Evolutionary conservation across 2,329 filamentous ascomycete species (phyloP), one percentile per base, ranked within the genome.

Genomic region (Fusarium sp.): DNA sequence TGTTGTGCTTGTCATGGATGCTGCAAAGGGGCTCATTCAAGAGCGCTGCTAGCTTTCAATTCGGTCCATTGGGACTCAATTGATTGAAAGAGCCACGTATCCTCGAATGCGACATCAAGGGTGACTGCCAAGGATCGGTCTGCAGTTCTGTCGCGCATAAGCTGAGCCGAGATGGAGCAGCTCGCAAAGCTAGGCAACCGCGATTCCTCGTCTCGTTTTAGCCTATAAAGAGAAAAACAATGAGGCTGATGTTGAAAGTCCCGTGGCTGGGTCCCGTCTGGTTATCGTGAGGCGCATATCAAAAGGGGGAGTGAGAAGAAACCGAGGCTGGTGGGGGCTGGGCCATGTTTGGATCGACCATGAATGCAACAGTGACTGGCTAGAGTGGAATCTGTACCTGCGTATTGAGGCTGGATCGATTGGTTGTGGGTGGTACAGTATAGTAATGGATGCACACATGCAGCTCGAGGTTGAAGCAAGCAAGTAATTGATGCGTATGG

Each of bases 21-120:
- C 10, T 49, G 24, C 66, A 67, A 33, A 44, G 51, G 44, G 61
- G 60, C 33, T 66, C 29, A 62, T 29, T 64, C 24, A 27, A 66
- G 57, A 62, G 57, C 46, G 33, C 38, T 53, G 22, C 40, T 61
- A 73, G 66, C 70, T 71, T 73, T 55, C 58, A 67, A 71, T 66
- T 64, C 51, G 42, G 56, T 36, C 55, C 58, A 62, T 64, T 61
- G 29, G 56, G 35, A 44, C 59, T 24, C 44, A 46, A 24, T 31
- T 38, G 27, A 33, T 9, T 55, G 22, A 42, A 65, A 71, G 61
- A 71, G 44, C 67, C 71, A 73, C 71, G 71, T 71, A 69, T 73
- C 70, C 66, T 71, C 44, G 16, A 29, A 51, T 51, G 44, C 24
- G 16, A 46, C 44, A 46, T 27, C 44, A 46, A 46, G 22, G 44